Conservation (phyloP, 169 alveolate species). For the Plasmodium berghei region DNA sequence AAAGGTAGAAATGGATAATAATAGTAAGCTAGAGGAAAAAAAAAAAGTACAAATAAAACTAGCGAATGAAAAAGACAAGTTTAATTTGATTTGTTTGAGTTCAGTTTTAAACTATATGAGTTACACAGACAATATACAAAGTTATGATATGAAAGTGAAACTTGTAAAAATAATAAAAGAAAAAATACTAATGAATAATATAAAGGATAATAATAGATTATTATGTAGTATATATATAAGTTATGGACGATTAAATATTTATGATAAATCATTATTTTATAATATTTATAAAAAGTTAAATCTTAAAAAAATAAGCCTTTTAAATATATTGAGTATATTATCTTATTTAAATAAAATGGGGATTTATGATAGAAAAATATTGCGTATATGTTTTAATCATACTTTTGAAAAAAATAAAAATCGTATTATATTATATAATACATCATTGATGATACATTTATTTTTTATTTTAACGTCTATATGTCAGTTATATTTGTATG, state of each 20-base stretch:
- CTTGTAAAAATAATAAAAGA: constrained; percentile 25
- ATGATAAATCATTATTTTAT: constrained; percentile 38
- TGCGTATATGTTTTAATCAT: constrained; percentile 17
- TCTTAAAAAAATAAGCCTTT: background rate
- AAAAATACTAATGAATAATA: constrained; percentile 11
- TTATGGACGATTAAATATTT: constrained; percentile 42
- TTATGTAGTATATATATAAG: constrained; percentile 48
- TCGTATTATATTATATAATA: background rate
- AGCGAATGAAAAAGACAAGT: background rate
- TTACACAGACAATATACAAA: constrained; percentile 43
- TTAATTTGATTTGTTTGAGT: constrained; percentile 29
- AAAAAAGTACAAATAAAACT: background rate
- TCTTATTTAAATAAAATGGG: constrained; percentile 45
- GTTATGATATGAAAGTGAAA: constrained; percentile 25
- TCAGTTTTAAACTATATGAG: constrained; percentile 47
- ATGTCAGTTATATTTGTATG: constrained; percentile 28
- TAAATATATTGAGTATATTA: constrained; percentile 26
- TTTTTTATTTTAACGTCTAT: constrained; percentile 46
- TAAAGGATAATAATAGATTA: constrained; percentile 7
- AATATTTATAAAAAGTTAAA: constrained; percentile 13
- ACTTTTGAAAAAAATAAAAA: constrained; percentile 4
- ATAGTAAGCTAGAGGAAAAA: background rate
- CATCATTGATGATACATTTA: constrained; percentile 13
- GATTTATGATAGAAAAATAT: constrained; percentile 21
- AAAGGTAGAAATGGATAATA: background rate